Evolutionary conservation across 257 asterid species (phyloP).

Genomic region (Craterostigma plantagineum): DNA sequence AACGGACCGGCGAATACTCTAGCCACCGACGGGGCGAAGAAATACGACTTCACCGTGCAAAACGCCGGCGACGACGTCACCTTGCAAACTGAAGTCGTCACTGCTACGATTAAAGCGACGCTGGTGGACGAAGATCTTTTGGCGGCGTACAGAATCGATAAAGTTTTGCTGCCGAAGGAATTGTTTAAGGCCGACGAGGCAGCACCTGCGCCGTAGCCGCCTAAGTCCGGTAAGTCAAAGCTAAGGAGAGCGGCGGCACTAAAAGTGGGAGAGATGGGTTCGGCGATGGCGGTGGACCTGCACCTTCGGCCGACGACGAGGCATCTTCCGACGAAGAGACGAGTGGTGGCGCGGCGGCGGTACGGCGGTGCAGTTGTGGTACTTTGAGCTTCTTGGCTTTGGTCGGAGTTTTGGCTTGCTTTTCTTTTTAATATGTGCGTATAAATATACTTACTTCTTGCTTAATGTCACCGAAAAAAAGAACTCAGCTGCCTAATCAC

Average conservation of each 20-base stretch:
- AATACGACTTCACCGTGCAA: conserved; percentile 57
- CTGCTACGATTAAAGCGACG: conserved; percentile 62
- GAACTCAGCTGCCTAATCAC: too few species aligned
- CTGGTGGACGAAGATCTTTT: conserved; percentile 66
- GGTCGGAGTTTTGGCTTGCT: neutral
- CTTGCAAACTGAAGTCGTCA: conserved; percentile 45
- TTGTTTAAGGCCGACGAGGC: conserved; percentile 62
- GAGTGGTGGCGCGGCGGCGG: conserved; percentile 14
- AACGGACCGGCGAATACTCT: conserved; percentile 68
- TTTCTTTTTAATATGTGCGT: neutral
- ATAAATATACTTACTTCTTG: too few species aligned
- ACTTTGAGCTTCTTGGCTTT: conserved; percentile 12
- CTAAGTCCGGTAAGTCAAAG: conserved; percentile 14
- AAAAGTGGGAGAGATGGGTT: conserved; percentile 1
- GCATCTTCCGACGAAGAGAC: conserved; percentile 33
- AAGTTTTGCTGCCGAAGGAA: conserved; percentile 58
- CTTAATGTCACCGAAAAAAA: too few species aligned
- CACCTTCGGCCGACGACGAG: conserved; percentile 21
- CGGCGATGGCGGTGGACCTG: conserved; percentile 26
- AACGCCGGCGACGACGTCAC: conserved; percentile 67
- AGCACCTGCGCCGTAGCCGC: conserved; percentile 34
- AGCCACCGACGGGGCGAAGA: conserved; percentile 71
- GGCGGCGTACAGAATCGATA: conserved; percentile 56
- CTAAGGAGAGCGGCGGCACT: conserved; percentile 2
- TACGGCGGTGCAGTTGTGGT: conserved; percentile 12